A percentile compares a stretch with the other conserved stretches of the same genome.
phyloP scores from a whole-genome alignment of 805 yeast species.

The Candida golubevii region DNA sequence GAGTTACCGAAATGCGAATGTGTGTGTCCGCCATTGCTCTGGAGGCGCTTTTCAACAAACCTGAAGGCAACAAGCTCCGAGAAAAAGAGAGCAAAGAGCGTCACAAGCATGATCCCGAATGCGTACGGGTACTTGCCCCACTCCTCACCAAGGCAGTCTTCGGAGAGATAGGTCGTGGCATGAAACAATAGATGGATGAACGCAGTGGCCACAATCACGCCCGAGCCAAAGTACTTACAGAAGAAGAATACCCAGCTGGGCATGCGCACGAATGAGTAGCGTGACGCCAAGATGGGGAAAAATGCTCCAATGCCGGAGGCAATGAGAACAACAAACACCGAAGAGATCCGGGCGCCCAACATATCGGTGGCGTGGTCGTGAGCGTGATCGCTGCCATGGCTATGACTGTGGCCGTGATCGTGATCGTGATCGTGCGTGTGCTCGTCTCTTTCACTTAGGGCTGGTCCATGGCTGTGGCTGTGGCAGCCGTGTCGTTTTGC shows the following conservation, averaged over 20 bases:
- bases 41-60: constrained; percentile 35
- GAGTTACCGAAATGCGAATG: constrained; percentile 56
- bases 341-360: constrained; percentile 51
- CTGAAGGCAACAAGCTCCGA: constrained; percentile 48
- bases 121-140: constrained; percentile 53
- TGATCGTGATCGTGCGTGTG: background rate
- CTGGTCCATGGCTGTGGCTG: constrained; percentile 1
- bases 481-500: constrained; percentile 5
- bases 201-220: constrained; percentile 79
- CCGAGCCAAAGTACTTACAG: constrained; percentile 77
- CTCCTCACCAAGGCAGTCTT: constrained; percentile 60
- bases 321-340: constrained; percentile 57
- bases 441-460: background rate
- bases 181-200: constrained; percentile 72
- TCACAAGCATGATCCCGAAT: constrained; percentile 48
- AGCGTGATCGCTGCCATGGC: constrained; percentile 28
- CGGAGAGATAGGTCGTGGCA: constrained; percentile 53
- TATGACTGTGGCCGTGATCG: constrained; percentile 5
- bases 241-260: constrained; percentile 65
- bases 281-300: constrained; percentile 60
- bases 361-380: constrained; percentile 44
- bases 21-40: constrained; percentile 31
- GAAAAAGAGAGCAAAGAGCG: constrained; percentile 48
- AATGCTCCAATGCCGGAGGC: constrained; percentile 53
- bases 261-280: constrained; percentile 52